Evolutionary conservation across 192 early-diverging fungal genomes (phyloP), one percentile per base, ranked within the genome.

Genomic region (Endogone sp.): DNA sequence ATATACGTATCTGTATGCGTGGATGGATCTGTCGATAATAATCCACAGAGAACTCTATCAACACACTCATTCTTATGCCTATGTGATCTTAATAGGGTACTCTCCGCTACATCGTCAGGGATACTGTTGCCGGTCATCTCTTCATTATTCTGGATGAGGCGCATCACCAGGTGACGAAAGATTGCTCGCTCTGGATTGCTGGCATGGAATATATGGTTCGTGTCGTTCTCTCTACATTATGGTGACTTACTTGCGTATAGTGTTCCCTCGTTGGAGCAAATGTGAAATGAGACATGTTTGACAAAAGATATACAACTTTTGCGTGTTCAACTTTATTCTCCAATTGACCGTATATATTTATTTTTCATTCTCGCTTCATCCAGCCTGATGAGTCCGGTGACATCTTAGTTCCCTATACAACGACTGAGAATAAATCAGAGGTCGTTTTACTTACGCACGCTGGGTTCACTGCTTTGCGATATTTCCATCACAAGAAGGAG

Each of bases 41-140:
- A n/a, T n/a, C n/a, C n/a, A n/a, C n/a, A n/a, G n/a, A n/a, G n/a
- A n/a, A n/a, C n/a, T n/a, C n/a, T n/a, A n/a, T n/a, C n/a, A n/a
- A n/a, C n/a, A n/a, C n/a, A n/a, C n/a, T n/a, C n/a, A n/a, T n/a
- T n/a, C n/a, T n/a, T n/a, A n/a, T n/a, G n/a, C n/a, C n/a, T n/a
- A n/a, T n/a, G n/a, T n/a, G n/a, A n/a, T n/a, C n/a, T n/a, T n/a
- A n/a, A n/a, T 78, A 84, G 83, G 83, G 83, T 20, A 68, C 70
- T 54, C 64, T 82, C n/a, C 71, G 76, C 23, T 81, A 70, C 25
- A 55, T 84, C 26, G 62, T 77, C 29, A 76, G 75, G 65, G 70
- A 76, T 4, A 80, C 78, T 54, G 62, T 75, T 2, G 78, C 76
- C 1, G 83, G 83, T 9, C 83, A 84, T 63, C 28, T 82, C 23